Percentiles rank a stretch among this genome's conserved stretches.
Conservation (phyloP, 805 yeast genomes). For the Wickerhamiella spandovensis region DNA sequence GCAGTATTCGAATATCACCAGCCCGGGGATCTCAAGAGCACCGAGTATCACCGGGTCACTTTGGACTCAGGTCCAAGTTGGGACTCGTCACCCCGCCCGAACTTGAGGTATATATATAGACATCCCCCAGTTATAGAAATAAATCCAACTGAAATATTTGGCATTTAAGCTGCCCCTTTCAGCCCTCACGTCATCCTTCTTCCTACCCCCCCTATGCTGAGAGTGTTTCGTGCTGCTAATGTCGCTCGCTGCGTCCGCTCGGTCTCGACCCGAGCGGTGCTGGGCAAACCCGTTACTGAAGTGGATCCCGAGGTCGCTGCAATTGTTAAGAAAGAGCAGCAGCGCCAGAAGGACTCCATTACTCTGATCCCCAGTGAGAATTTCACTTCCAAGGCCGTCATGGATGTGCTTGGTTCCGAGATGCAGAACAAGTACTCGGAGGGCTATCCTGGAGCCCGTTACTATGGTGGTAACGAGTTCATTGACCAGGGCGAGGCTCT, state of each 20-base stretch:
- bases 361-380: constrained; percentile 94
- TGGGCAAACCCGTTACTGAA: constrained; percentile 11
- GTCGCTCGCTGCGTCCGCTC: background rate
- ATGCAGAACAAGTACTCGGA: constrained; percentile 98
- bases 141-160: background rate
- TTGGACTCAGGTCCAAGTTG: background rate
- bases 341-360: constrained; percentile 87
- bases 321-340: constrained; percentile 52
- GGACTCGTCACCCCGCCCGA: background rate
- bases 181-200: background rate
- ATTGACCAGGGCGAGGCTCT: constrained; percentile 86
- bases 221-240: background rate
- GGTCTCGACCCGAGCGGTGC: constrained; percentile 6
- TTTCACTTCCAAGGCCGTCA: constrained; percentile 90
- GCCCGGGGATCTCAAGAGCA: background rate
- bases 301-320: constrained; percentile 30
- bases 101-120: background rate
- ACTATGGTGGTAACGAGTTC: constrained; percentile 97
- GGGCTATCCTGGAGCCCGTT: constrained; percentile 98
- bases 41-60: background rate
- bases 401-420: constrained; percentile 93
- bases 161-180: too few species aligned
- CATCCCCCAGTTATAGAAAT: background rate
- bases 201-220: background rate
- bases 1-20: too few species aligned